These are phyloP conservation scores for Malus fusca DNA, from an alignment of 306 rosid species.

Conservation along the genomic window DNA sequence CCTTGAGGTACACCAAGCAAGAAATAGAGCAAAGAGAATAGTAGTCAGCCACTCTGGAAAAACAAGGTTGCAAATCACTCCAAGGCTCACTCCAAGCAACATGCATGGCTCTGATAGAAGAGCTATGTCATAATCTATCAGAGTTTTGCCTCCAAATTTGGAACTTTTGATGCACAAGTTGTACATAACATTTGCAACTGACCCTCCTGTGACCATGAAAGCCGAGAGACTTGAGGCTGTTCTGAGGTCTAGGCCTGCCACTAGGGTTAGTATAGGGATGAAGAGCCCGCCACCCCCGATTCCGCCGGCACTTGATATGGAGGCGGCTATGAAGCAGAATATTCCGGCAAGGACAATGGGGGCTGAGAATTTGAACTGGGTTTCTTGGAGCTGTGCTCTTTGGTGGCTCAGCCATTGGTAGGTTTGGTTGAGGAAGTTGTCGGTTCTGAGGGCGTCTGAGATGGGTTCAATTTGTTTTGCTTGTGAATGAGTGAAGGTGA, in stretches of 20 bases:
- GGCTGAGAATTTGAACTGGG: slow-evolving; percentile 24
- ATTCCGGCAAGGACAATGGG: slow-evolving; percentile 36
- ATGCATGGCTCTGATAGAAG: slow-evolving; percentile 73
- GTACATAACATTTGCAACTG: slow-evolving; percentile 61
- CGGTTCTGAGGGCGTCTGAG: slow-evolving; percentile 22
- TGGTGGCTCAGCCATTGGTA: slow-evolving; percentile 18
- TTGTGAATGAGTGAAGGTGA: slow-evolving; percentile 25
- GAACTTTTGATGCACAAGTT: slow-evolving; percentile 33
- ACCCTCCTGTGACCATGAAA: slow-evolving; percentile 92
- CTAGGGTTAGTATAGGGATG: slow-evolving; percentile 57
- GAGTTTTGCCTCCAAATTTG: slow-evolving; percentile 38
- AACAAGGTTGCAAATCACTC: slow-evolving; percentile 71
- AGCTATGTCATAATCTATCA: slow-evolving; percentile 67
- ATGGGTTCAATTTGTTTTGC: slow-evolving; percentile 46
- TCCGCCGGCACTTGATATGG: slow-evolving; percentile 83
- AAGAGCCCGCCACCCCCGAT: slow-evolving; percentile 86
- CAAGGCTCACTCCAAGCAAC: slow-evolving; percentile 77
- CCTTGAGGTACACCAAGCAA: slow-evolving; percentile 78
- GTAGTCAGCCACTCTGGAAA: slow-evolving; percentile 88
- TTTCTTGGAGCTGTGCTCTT: slow-evolving; percentile 15
- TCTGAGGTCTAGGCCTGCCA: slow-evolving; percentile 69
- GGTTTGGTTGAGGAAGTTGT: slow-evolving; percentile 19
- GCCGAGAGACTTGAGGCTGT: slow-evolving; percentile 77
- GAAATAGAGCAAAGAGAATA: slow-evolving; percentile 56
- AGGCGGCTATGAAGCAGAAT: slow-evolving; percentile 59